Percentiles rank a stretch among this genome's conserved stretches.
Conservation (phyloP, 2,329 filamentous ascomycete genomes). For the Ophiostoma sp. region DNA sequence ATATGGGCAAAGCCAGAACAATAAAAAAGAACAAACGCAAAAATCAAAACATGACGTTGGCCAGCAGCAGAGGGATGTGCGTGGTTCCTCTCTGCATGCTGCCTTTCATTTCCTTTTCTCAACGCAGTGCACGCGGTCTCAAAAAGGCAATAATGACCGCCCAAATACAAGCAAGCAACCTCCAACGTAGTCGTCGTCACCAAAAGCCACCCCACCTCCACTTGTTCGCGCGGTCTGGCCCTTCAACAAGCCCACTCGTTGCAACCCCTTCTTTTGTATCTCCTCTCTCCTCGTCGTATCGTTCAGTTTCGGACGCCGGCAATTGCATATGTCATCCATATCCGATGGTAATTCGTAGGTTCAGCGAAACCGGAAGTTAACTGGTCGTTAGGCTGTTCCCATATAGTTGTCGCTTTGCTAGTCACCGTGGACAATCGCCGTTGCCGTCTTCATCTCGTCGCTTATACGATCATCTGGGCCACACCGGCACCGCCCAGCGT, state of each 20-base stretch:
- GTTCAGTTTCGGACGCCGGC: background rate
- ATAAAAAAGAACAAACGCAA: background rate
- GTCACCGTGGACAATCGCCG: background rate
- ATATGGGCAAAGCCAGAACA: background rate
- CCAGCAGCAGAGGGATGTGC: background rate
- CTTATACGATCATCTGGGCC: slow-evolving; percentile 88
- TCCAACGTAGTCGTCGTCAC: background rate
- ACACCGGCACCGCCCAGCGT: slow-evolving; percentile 91
- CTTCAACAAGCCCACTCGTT: too few relatives aligned
- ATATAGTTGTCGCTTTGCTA: background rate
- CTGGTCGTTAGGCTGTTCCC: background rate
- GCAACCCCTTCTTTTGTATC: background rate
- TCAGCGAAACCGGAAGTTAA: background rate
- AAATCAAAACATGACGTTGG: background rate
- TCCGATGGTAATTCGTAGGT: background rate
- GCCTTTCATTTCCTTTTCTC: background rate
- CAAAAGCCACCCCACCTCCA: background rate
- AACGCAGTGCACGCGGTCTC: background rate
- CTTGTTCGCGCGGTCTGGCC: background rate
- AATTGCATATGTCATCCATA: background rate
- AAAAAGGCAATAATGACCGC: background rate
- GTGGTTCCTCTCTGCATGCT: background rate
- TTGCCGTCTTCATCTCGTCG: background rate
- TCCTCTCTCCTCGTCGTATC: background rate
- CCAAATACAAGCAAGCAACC: background rate